phyloP scores from a whole-genome alignment of 352 stramenopile genomes.

The Discostella stelligera region DNA sequence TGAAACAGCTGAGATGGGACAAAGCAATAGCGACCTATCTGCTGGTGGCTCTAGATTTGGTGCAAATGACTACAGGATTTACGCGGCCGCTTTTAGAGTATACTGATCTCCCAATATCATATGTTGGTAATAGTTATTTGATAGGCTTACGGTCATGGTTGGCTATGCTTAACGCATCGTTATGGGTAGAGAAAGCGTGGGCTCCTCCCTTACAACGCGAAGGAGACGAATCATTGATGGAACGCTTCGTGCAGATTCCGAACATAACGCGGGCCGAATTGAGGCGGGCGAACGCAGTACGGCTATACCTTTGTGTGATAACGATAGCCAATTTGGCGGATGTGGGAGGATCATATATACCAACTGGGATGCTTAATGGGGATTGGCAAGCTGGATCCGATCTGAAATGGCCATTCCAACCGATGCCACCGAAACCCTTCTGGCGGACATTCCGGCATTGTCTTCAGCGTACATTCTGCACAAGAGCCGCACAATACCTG shows the following conservation, averaged over 20 bases:
- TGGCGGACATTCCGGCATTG: conserved; percentile 10
- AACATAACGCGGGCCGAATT: not conserved
- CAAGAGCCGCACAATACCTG: not conserved
- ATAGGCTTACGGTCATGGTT: no score
- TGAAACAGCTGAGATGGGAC: no score
- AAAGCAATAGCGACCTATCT: not conserved
- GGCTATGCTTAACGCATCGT: no score
- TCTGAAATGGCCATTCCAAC: no score
- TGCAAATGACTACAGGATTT: no score
- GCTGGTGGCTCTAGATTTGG: no score
- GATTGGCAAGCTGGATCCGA: no score
- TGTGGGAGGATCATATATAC: not conserved
- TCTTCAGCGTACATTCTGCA: not conserved
- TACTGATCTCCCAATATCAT: no score
- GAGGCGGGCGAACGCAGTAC: no score
- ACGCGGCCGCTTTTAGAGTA: no score
- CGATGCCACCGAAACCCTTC: conserved; percentile 1
- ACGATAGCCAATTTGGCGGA: conserved; percentile 7
- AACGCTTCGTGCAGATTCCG: conserved; percentile 4
- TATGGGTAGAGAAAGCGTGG: no score
- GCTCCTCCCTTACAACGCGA: conserved; percentile 10
- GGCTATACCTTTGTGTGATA: not conserved
- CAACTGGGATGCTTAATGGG: not conserved
- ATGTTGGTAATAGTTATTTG: no score
- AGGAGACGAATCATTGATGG: conserved; percentile 19